These are phyloP conservation scores for Tetracladium setigerum DNA, from an alignment of 495 filamentous ascomycete species.

Conservation along the genomic window DNA sequence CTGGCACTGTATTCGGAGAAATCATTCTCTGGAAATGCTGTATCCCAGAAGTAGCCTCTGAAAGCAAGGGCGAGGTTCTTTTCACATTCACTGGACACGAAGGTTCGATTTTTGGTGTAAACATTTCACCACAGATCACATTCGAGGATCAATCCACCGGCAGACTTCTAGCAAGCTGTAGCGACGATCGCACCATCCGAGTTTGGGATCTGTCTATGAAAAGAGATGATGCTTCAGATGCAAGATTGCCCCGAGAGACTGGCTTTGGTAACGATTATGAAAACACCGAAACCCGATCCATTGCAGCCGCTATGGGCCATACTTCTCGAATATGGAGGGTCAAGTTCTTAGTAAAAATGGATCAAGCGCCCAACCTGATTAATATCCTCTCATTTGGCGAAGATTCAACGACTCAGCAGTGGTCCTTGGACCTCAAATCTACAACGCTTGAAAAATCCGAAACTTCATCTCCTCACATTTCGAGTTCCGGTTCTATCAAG, in stretches of 20 bases:
- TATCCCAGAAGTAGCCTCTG: constrained; percentile 12
- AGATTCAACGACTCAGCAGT: constrained; percentile 64
- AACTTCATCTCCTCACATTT: not conserved
- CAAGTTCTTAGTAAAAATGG: constrained; percentile 42
- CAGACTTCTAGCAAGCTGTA: constrained; percentile 79
- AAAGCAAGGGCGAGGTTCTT: constrained; percentile 39
- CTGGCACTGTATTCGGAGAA: constrained; percentile 90
- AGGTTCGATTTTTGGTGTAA: constrained; percentile 85
- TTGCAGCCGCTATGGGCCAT: constrained; percentile 77
- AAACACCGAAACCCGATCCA: not conserved
- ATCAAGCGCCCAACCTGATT: constrained; percentile 20
- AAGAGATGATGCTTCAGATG: not conserved
- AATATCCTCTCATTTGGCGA: constrained; percentile 70
- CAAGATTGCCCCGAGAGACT: constrained; percentile 30
- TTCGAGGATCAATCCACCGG: constrained; percentile 26
- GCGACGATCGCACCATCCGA: constrained; percentile 86
- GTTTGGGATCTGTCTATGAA: constrained; percentile 65
- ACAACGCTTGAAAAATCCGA: not conserved
- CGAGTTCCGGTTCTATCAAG: not conserved
- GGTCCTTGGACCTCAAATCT: constrained; percentile 42
- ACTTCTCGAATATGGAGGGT: constrained; percentile 84
- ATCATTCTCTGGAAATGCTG: constrained; percentile 81
- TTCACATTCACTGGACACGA: constrained; percentile 82
- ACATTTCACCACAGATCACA: constrained; percentile 56
- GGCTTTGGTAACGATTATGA: constrained; percentile 32